Percentiles rank a stretch among this genome's conserved stretches.
Evolutionary conservation across 768 basidiomycete genomes (phyloP).

Genomic region (Solioccasus polychromus): DNA sequence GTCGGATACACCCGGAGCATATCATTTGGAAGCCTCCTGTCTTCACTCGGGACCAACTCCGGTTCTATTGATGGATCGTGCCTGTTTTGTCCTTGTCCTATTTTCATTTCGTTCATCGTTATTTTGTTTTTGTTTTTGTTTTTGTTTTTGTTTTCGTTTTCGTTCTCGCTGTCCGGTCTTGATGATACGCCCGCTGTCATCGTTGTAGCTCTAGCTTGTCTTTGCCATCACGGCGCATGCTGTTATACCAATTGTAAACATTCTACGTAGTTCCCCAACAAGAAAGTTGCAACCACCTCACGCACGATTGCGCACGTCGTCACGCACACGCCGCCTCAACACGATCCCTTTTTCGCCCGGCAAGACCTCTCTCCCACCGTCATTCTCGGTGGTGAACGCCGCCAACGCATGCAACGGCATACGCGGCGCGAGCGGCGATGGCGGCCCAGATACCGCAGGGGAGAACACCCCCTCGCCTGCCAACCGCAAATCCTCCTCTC

Average conservation of each 20-base stretch:
- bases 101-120: too few species aligned
- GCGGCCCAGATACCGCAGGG: conserved; percentile 61
- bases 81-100: not conserved
- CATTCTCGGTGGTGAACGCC: conserved; percentile 2
- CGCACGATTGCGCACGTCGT: too few species aligned
- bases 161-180: too few species aligned
- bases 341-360: conserved; percentile 11
- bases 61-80: conserved; percentile 51
- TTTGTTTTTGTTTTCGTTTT: too few species aligned
- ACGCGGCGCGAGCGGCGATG: conserved; percentile 58
- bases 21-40: conserved; percentile 95
- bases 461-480: conserved; percentile 75
- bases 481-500: conserved; percentile 49
- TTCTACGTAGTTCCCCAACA: too few species aligned
- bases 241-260: conserved; percentile 8
- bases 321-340: conserved; percentile 23
- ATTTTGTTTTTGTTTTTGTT: too few species aligned
- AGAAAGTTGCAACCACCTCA: conserved; percentile 4
- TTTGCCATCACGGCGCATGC: conserved; percentile 9
- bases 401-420: conserved; percentile 24
- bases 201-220: conserved; percentile 27
- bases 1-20: conserved; percentile 74
- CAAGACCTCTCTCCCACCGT: conserved; percentile 5
- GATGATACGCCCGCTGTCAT: conserved; percentile 8
- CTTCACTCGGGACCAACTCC: conserved; percentile 85